phyloP scores from a whole-genome alignment of 192 early-diverging fungal species.

The Gonapodya sp. region DNA sequence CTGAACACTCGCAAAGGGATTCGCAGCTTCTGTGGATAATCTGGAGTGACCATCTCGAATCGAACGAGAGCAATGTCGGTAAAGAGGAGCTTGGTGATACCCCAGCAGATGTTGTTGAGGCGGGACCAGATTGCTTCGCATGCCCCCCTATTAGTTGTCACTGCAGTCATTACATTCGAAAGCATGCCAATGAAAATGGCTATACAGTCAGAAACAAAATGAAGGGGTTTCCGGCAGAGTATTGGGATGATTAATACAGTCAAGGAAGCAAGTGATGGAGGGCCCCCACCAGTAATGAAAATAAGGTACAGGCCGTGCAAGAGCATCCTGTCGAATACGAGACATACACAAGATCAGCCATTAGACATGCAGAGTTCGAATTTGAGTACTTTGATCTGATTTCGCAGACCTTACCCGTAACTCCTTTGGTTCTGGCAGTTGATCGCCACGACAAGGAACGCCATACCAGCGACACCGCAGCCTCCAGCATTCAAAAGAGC shows the following conservation, averaged over 20 bases:
- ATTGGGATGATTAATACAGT: not conserved
- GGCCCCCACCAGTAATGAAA: not conserved
- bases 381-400: too few relatives aligned
- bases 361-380: too few relatives aligned
- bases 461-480: not conserved
- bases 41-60: not conserved
- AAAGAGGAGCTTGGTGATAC: not conserved
- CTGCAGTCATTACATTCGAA: not conserved
- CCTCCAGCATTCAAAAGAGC: not conserved
- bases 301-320: not conserved
- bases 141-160: not conserved
- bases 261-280: not conserved
- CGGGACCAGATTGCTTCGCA: not conserved
- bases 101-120: slow-evolving; percentile 3
- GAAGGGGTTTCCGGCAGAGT: too few relatives aligned
- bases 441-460: not conserved
- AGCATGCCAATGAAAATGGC: not conserved
- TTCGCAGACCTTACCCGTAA: not conserved
- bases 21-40: not conserved
- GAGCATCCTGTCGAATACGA: not conserved
- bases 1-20: not conserved
- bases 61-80: not conserved
- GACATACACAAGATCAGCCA: too few relatives aligned
- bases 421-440: not conserved
- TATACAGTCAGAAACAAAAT: not conserved